These are phyloP conservation scores for Hawksworthiomyces lignivorus DNA, from an alignment of 2,329 filamentous ascomycete genomes.

Conservation along the genomic window DNA sequence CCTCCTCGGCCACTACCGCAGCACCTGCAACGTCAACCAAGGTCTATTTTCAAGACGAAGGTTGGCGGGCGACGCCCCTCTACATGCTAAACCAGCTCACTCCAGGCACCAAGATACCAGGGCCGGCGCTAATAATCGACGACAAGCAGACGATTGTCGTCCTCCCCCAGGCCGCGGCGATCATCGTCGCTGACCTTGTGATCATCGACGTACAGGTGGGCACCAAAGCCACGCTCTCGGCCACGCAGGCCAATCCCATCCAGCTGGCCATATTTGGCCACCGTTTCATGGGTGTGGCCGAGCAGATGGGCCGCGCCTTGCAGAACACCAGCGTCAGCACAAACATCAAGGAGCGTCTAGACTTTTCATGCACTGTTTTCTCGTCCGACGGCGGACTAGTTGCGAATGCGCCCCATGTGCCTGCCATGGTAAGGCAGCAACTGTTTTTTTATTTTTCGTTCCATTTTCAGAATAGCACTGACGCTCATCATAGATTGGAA, in stretches of 20 bases:
- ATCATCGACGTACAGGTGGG: constrained; percentile 14
- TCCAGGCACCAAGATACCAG: constrained; percentile 51
- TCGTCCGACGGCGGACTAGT: constrained; percentile 61
- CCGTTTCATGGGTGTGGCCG: constrained; percentile 49
- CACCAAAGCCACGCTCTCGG: not conserved
- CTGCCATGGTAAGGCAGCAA: too few species aligned
- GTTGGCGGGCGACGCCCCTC: constrained; percentile 24
- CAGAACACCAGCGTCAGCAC: constrained; percentile 65
- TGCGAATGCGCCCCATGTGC: constrained; percentile 62
- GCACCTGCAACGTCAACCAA: too few species aligned
- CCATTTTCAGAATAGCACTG: too few species aligned
- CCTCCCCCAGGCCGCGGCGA: constrained; percentile 54
- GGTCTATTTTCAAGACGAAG: constrained; percentile 53
- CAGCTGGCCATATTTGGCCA: constrained; percentile 63
- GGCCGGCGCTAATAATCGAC: constrained; percentile 61
- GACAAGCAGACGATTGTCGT: constrained; percentile 64
- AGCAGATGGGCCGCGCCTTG: constrained; percentile 60
- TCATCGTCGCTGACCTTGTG: constrained; percentile 63
- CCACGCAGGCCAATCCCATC: constrained; percentile 50
- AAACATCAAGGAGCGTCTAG: constrained; percentile 64
- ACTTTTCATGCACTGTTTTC: constrained; percentile 66
- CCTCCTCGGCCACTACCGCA: too few species aligned
- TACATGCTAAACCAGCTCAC: too few species aligned
- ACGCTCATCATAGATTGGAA: too few species aligned
- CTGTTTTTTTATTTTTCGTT: too few species aligned